phyloP scores from a whole-genome alignment of 805 yeast genomes.

The Ogataea siamensis region DNA sequence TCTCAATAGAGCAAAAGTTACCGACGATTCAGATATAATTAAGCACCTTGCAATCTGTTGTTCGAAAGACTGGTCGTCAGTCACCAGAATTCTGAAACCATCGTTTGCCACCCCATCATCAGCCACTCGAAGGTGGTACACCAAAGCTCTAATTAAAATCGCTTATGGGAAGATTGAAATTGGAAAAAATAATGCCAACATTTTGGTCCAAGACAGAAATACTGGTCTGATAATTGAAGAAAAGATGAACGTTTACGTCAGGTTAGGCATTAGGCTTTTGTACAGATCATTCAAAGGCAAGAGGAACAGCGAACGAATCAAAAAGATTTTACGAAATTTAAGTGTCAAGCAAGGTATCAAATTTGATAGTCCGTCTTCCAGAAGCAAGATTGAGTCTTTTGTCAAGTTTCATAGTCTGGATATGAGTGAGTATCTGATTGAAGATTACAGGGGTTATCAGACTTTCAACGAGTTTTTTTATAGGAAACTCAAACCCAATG shows the following conservation, averaged over 20 bases:
- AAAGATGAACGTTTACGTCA: slow-evolving; percentile 83
- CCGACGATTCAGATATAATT: slow-evolving; percentile 65
- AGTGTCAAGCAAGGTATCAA: slow-evolving; percentile 81
- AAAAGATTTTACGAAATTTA: slow-evolving; percentile 58
- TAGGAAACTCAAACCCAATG: slow-evolving; percentile 66
- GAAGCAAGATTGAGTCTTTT: slow-evolving; percentile 67
- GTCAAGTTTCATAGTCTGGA: slow-evolving; percentile 81
- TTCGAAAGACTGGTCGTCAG: slow-evolving; percentile 70
- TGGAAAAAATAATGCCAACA: slow-evolving; percentile 91
- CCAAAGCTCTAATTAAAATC: slow-evolving; percentile 75
- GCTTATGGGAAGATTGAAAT: slow-evolving; percentile 85
- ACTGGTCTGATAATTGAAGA: slow-evolving; percentile 92
- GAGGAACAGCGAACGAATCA: slow-evolving; percentile 44
- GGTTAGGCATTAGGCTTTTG: slow-evolving; percentile 80
- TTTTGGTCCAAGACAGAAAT: slow-evolving; percentile 85
- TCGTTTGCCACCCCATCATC: slow-evolving; percentile 74
- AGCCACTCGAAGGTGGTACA: slow-evolving; percentile 88
- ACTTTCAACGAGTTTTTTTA: slow-evolving; percentile 91
- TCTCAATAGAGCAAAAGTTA: slow-evolving; percentile 51
- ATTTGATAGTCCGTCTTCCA: slow-evolving; percentile 71
- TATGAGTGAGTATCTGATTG: slow-evolving; percentile 59
- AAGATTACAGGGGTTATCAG: slow-evolving; percentile 47
- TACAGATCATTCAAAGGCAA: slow-evolving; percentile 68
- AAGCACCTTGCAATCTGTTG: slow-evolving; percentile 88
- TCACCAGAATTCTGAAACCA: slow-evolving; percentile 59